phyloP scores from a whole-genome alignment of 805 yeast genomes.

The Limtongozyma cylindracea region DNA sequence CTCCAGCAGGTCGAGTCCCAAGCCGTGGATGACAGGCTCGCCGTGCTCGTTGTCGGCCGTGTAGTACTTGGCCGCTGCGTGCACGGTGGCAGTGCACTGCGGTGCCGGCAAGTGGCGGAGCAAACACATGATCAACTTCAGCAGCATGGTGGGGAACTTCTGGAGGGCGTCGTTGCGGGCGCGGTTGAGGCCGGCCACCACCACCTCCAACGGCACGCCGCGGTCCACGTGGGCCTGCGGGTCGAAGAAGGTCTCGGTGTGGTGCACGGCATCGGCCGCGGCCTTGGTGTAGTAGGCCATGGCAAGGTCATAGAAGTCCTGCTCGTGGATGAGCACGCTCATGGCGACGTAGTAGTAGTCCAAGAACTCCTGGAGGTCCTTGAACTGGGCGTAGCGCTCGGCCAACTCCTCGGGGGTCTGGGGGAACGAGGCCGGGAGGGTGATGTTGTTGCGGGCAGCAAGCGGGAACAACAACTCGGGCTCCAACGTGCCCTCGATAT shows the following conservation, averaged over 20 bases:
- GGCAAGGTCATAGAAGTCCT: constrained; percentile 61
- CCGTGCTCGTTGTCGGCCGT: too few species aligned
- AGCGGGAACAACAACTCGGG: constrained; percentile 50
- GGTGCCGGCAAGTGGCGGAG: constrained; percentile 48
- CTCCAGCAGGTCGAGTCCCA: constrained; percentile 70
- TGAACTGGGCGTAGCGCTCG: constrained; percentile 31
- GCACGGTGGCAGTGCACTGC: constrained; percentile 30
- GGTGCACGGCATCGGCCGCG: constrained; percentile 28
- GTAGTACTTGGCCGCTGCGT: constrained; percentile 22
- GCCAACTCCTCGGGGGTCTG: constrained; percentile 22
- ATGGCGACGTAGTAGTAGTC: constrained; percentile 65
- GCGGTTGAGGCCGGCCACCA: constrained; percentile 37
- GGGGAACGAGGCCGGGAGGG: constrained; percentile 40
- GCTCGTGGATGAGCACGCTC: constrained; percentile 40
- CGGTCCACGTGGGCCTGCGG: constrained; percentile 68
- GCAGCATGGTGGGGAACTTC: constrained; percentile 35
- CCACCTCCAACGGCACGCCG: constrained; percentile 29
- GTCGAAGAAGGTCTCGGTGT: constrained; percentile 61
- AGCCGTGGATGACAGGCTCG: constrained; percentile 38
- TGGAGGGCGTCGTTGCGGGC: constrained; percentile 39
- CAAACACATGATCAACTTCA: constrained; percentile 61
- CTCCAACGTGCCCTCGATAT: constrained; percentile 60
- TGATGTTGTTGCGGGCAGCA: constrained; percentile 36
- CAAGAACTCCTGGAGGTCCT: constrained; percentile 53
- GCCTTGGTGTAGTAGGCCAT: constrained; percentile 44